phyloP scores from a whole-genome alignment of 495 filamentous ascomycete genomes.

The Cryomyces minteri region DNA sequence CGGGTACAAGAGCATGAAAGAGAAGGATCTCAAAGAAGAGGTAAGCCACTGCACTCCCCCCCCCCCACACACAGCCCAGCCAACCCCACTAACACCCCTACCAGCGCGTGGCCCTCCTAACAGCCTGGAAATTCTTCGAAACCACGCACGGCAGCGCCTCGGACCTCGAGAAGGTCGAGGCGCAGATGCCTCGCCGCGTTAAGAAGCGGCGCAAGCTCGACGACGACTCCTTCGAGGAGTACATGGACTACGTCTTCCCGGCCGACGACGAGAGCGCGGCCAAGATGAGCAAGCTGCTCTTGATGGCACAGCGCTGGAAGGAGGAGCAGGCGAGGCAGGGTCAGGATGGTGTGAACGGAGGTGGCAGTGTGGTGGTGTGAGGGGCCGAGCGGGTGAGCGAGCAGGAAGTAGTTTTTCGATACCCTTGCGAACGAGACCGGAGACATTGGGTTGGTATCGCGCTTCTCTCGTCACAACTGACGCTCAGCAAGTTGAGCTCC shows the following conservation, averaged over 20 bases:
- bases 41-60: conserved; percentile 25
- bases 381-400: too few relatives aligned
- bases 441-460: too few relatives aligned
- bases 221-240: conserved; percentile 93
- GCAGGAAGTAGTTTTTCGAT: too few relatives aligned
- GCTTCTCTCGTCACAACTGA: too few relatives aligned
- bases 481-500: too few relatives aligned
- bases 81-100: neutral
- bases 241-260: conserved; percentile 93
- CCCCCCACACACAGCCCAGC: neutral
- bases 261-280: conserved; percentile 81
- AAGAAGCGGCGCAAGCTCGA: conserved; percentile 91
- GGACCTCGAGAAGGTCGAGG: conserved; percentile 70
- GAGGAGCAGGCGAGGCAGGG: conserved; percentile 26
- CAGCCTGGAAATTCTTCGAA: conserved; percentile 85
- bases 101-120: conserved; percentile 67
- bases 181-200: conserved; percentile 81
- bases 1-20: conserved; percentile 76
- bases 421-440: too few relatives aligned
- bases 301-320: conserved; percentile 83
- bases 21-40: conserved; percentile 85
- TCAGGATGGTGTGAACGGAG: too few relatives aligned
- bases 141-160: conserved; percentile 56
- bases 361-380: too few relatives aligned
- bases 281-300: conserved; percentile 65